Percentiles rank a stretch among this genome's conserved stretches.
Evolutionary conservation across 2,329 filamentous ascomycete genomes (phyloP).

Genomic region (Didymella sp.): DNA sequence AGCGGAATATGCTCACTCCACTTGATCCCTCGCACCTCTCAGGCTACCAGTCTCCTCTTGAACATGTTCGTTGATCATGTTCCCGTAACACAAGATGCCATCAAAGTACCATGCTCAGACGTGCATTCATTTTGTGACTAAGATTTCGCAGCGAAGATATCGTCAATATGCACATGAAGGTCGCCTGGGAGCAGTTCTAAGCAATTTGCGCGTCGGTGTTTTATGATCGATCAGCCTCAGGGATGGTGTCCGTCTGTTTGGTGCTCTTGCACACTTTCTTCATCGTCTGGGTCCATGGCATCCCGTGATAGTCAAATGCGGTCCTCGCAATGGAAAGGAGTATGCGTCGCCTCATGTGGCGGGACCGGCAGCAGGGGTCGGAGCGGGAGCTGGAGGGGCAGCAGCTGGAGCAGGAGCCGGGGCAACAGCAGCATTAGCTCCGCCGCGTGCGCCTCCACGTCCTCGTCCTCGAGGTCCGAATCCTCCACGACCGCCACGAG

Average conservation of each 20-base stretch:
- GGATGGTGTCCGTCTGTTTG: background rate
- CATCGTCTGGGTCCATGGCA: background rate
- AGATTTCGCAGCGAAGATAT: background rate
- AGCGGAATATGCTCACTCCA: background rate
- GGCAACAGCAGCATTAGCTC: conserved; percentile 27
- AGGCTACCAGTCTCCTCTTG: background rate
- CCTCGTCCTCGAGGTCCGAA: conserved; percentile 46
- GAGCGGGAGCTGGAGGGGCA: background rate
- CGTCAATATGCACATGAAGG: background rate
- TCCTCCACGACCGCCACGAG: conserved; percentile 40
- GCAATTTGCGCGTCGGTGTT: background rate
- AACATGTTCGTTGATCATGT: background rate
- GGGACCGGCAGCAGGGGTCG: background rate
- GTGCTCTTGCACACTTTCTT: background rate
- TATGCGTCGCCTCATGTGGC: conserved; percentile 2
- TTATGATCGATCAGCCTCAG: background rate
- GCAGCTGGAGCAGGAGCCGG: conserved; percentile 12
- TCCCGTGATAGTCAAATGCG: background rate
- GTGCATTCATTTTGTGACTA: background rate
- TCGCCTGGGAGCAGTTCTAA: background rate
- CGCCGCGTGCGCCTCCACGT: conserved; percentile 44
- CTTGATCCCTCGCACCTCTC: background rate
- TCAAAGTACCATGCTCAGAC: background rate
- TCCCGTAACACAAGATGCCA: background rate
- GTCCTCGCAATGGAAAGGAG: background rate